These are phyloP conservation scores for Zygoascus tannicola DNA, from an alignment of 805 yeast species.

Conservation along the genomic window DNA sequence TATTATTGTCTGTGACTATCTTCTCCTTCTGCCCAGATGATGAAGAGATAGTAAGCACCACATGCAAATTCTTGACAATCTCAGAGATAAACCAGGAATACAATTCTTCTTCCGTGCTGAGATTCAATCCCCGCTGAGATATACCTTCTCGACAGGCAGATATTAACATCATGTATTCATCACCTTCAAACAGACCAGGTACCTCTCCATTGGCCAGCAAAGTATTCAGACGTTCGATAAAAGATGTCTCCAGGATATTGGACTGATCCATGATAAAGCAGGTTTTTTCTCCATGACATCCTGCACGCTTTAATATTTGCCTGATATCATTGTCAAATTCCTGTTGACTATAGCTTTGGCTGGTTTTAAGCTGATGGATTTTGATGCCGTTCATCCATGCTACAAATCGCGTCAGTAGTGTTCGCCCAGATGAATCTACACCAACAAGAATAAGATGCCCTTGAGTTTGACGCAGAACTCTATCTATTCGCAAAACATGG, in stretches of 20 bases:
- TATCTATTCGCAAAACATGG: slow-evolving; percentile 66
- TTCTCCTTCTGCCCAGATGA: slow-evolving; percentile 26
- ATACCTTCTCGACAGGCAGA: slow-evolving; percentile 48
- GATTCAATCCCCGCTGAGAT: slow-evolving; percentile 46
- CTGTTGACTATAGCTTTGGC: slow-evolving; percentile 40
- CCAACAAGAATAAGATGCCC: slow-evolving; percentile 88
- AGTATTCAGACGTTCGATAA: slow-evolving; percentile 86
- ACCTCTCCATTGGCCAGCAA: slow-evolving; percentile 87
- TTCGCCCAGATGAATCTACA: slow-evolving; percentile 69
- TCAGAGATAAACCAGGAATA: slow-evolving; percentile 66
- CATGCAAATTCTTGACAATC: slow-evolving; percentile 66
- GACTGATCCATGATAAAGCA: slow-evolving; percentile 80
- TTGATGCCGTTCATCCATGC: slow-evolving; percentile 83
- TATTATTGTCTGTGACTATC: not conserved
- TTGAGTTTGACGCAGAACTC: slow-evolving; percentile 75
- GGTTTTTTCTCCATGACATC: slow-evolving; percentile 47
- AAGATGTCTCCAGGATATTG: slow-evolving; percentile 61
- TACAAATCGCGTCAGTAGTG: slow-evolving; percentile 68
- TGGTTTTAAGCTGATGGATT: slow-evolving; percentile 49
- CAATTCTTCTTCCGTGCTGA: slow-evolving; percentile 62
- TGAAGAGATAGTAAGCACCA: slow-evolving; percentile 52
- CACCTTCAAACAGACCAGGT: slow-evolving; percentile 80
- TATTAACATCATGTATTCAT: slow-evolving; percentile 48
- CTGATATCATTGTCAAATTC: slow-evolving; percentile 65
- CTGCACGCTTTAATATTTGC: slow-evolving; percentile 40